phyloP scores from a whole-genome alignment of 140 eudicot genomes.

The Bidens hawaiensis region DNA sequence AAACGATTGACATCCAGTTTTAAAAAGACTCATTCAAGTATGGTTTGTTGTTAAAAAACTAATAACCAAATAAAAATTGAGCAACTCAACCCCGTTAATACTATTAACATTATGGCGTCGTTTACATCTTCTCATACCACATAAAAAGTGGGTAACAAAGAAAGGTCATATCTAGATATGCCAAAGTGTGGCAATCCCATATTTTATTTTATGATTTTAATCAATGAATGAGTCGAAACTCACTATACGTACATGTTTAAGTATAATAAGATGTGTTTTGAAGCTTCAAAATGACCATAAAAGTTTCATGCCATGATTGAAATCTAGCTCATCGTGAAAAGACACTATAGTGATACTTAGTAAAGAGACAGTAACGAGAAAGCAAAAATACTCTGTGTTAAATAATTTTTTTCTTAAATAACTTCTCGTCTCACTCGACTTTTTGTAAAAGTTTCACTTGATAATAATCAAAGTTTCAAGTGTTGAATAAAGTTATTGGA shows the following conservation, averaged over 20 bases:
- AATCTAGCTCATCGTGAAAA: not conserved
- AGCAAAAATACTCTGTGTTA: not conserved
- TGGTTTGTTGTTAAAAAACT: too few species aligned
- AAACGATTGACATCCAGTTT: too few species aligned
- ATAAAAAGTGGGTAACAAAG: not conserved
- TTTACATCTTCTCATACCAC: too few species aligned
- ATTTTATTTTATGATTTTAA: not conserved
- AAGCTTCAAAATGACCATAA: not conserved
- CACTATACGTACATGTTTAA: not conserved
- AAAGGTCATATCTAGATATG: not conserved
- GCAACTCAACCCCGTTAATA: not conserved
- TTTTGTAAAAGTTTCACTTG: too few species aligned
- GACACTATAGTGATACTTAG: not conserved
- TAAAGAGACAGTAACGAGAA: not conserved
- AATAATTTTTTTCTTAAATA: too few species aligned
- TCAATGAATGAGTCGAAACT: not conserved
- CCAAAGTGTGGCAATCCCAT: not conserved
- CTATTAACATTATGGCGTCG: not conserved
- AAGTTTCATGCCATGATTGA: not conserved
- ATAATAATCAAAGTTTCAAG: too few species aligned
- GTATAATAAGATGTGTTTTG: not conserved
- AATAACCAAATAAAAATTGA: too few species aligned
- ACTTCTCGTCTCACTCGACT: not conserved
- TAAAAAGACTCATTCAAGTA: too few species aligned
- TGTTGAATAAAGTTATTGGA: too few species aligned